These are phyloP conservation scores for Lodderomyces elongisporus DNA, from an alignment of 1,139 yeast genomes.

Conservation along the genomic window DNA sequence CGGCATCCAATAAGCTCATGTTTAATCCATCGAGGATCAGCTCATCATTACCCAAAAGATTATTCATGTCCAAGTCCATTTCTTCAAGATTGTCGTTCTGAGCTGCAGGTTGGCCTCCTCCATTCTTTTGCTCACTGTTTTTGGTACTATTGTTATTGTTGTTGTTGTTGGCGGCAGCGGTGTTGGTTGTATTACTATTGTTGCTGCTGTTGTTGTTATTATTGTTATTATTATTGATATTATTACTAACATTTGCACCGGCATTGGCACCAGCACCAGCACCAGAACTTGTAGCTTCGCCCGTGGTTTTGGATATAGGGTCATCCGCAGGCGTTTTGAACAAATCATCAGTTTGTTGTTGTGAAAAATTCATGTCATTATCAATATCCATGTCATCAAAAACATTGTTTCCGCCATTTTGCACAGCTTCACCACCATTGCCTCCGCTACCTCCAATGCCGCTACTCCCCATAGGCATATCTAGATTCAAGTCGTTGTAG, in stretches of 20 bases:
- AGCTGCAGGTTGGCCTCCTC: not conserved
- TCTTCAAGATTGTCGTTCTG: conserved; percentile 13
- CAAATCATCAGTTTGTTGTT: too few relatives aligned
- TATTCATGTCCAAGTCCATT: conserved; percentile 37
- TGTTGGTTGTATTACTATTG: conserved; percentile 8
- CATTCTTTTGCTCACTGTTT: not conserved
- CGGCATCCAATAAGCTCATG: conserved; percentile 39
- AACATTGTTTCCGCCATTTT: conserved; percentile 5
- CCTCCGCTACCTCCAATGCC: too few relatives aligned
- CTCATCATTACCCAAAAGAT: conserved; percentile 38
- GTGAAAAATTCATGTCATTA: not conserved
- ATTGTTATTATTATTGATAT: too few relatives aligned
- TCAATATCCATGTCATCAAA: conserved; percentile 5
- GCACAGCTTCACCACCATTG: too few relatives aligned
- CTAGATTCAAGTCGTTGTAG: conserved; percentile 17
- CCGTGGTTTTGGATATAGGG: too few relatives aligned
- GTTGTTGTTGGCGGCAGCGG: conserved; percentile 6
- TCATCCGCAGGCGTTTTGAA: too few relatives aligned
- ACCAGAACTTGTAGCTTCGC: too few relatives aligned
- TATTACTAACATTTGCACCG: too few relatives aligned
- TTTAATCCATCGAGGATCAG: conserved; percentile 42
- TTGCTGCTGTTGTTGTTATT: conserved; percentile 7
- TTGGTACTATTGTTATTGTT: conserved; percentile 1
- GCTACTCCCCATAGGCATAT: conserved; percentile 10
- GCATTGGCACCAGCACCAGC: too few relatives aligned